Evolutionary conservation across 179 eudicot genomes (phyloP).

Genomic region (Silene vulgaris): DNA sequence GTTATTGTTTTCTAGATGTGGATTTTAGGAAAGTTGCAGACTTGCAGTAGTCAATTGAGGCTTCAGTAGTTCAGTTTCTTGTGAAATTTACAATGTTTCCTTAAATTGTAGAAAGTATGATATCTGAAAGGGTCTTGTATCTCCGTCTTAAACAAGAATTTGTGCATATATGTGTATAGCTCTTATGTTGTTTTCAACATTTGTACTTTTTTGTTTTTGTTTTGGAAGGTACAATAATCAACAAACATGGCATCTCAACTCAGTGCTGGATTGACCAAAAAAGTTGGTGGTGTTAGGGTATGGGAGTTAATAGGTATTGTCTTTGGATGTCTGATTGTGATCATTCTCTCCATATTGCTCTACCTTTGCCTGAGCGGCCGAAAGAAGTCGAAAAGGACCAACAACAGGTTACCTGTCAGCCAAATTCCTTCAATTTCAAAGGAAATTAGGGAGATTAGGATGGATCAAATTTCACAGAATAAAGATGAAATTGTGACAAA

Average conservation of each 20-base stretch:
- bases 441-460: constrained; percentile 64
- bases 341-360: constrained; percentile 49
- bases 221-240: constrained; percentile 22
- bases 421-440: constrained; percentile 54
- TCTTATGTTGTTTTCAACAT: background rate
- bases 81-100: constrained; percentile 14
- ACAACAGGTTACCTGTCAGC: constrained; percentile 42
- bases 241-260: constrained; percentile 55
- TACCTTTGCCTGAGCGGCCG: constrained; percentile 48
- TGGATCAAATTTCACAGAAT: constrained; percentile 50
- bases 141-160: no score
- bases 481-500: constrained; percentile 35
- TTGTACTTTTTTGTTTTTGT: background rate
- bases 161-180: background rate
- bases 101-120: constrained; percentile 17
- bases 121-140: background rate
- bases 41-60: constrained; percentile 7
- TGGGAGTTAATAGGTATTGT: constrained; percentile 63
- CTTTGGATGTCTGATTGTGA: constrained; percentile 48
- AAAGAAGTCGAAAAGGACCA: constrained; percentile 46
- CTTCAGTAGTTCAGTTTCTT: constrained; percentile 14
- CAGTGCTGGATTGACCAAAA: constrained; percentile 49
- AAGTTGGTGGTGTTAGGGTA: constrained; percentile 58
- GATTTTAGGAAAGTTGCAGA: background rate
- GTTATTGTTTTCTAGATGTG: constrained; percentile 11